These are phyloP conservation scores for Coemansia sp. DNA, from an alignment of 192 early-diverging fungal species.

Conservation along the genomic window DNA sequence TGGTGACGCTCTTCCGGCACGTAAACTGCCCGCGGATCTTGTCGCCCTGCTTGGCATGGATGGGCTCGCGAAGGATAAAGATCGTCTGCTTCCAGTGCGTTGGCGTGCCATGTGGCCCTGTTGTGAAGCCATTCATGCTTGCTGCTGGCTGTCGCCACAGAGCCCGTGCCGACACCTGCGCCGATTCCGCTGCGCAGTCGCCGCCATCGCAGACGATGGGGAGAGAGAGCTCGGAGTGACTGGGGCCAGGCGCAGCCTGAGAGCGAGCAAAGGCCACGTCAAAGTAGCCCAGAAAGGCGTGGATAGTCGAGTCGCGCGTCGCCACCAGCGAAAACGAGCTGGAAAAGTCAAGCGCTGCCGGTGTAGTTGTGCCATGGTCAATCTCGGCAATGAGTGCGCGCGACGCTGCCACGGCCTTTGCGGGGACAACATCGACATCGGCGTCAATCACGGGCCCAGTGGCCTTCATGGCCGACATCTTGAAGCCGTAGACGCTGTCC, in stretches of 20 bases:
- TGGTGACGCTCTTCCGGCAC: slow-evolving; percentile 61
- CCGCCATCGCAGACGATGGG: slow-evolving; percentile 13
- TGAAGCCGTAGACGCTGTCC: slow-evolving; percentile 94
- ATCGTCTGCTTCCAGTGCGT: slow-evolving; percentile 99
- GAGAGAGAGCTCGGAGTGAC: slow-evolving; percentile 17
- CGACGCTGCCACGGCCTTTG: slow-evolving; percentile 65
- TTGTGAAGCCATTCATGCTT: slow-evolving; percentile 59
- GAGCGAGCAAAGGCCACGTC: slow-evolving; percentile 79
- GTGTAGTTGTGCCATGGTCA: slow-evolving; percentile 66
- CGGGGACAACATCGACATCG: slow-evolving; percentile 75
- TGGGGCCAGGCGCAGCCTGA: slow-evolving; percentile 30
- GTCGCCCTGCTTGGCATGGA: slow-evolving; percentile 55
- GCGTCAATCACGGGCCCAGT: slow-evolving; percentile 62
- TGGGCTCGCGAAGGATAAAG: slow-evolving; percentile 67
- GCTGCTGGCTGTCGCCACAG: slow-evolving; percentile 37
- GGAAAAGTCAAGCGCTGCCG: slow-evolving; percentile 70
- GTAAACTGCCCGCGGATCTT: slow-evolving; percentile 60
- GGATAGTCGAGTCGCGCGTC: slow-evolving; percentile 61
- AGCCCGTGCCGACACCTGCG: slow-evolving; percentile 9
- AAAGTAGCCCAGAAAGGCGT: slow-evolving; percentile 88
- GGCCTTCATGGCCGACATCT: slow-evolving; percentile 83
- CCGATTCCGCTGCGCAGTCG: not conserved
- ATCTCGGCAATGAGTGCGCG: slow-evolving; percentile 66
- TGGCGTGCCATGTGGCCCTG: slow-evolving; percentile 67
- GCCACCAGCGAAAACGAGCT: slow-evolving; percentile 66